Percentiles rank a stretch among this genome's conserved stretches.
Conservation (phyloP, 345 rosid genomes). For the Firmiana major region DNA sequence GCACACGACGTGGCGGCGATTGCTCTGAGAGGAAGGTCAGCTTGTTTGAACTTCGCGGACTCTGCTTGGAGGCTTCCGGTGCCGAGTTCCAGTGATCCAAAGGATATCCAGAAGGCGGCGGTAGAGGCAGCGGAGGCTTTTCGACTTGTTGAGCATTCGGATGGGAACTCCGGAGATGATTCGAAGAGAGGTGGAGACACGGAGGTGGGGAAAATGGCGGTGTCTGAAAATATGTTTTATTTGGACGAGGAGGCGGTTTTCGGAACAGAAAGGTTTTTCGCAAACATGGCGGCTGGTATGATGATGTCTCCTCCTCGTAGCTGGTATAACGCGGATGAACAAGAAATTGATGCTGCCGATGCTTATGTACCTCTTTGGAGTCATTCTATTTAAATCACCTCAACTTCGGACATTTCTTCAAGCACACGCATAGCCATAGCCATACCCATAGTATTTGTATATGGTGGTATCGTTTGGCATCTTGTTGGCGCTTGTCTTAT, state of each 20-base stretch:
- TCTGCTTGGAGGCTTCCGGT: conserved; percentile 68
- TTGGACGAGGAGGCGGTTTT: conserved; percentile 63
- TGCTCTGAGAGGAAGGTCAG: conserved; percentile 62
- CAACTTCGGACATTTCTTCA: neutral
- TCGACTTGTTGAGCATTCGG: conserved; percentile 26
- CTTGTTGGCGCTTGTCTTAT: too few species aligned
- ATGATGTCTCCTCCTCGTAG: conserved; percentile 65
- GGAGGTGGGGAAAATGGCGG: neutral
- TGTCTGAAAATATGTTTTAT: conserved; percentile 28
- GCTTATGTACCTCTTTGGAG: conserved; percentile 57
- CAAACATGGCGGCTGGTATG: conserved; percentile 80
- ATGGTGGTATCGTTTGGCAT: too few species aligned
- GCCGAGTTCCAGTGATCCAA: conserved; percentile 53
- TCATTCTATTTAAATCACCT: conserved; percentile 22
- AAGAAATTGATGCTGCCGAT: conserved; percentile 32
- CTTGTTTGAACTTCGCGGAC: conserved; percentile 91
- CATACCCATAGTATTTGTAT: too few species aligned
- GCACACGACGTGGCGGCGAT: conserved; percentile 91
- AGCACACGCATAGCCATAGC: neutral
- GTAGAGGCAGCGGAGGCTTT: conserved; percentile 55
- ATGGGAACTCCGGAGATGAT: neutral
- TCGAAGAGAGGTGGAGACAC: neutral
- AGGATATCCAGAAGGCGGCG: conserved; percentile 77
- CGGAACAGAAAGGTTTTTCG: conserved; percentile 55
- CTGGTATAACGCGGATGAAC: conserved; percentile 23